phyloP scores from a whole-genome alignment of 2,329 filamentous ascomycete genomes.

The Saccharata proteae region DNA sequence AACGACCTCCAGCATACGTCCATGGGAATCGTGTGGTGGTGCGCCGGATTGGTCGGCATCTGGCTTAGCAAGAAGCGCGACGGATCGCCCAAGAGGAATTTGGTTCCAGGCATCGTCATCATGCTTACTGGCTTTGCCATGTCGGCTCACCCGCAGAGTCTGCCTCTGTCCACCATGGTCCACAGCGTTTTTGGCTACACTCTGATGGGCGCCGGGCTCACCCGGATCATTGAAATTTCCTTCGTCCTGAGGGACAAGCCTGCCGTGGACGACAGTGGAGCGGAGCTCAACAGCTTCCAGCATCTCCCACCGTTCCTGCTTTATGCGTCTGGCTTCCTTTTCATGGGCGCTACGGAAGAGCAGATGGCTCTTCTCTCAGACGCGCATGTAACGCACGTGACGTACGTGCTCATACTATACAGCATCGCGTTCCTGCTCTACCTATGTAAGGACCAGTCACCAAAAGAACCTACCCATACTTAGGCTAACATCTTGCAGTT shows the following conservation, averaged over 20 bases:
- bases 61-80: slow-evolving; percentile 82
- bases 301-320: slow-evolving; percentile 63
- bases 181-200: slow-evolving; percentile 90
- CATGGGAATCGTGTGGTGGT: slow-evolving; percentile 99
- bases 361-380: slow-evolving; percentile 71
- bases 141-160: slow-evolving; percentile 76
- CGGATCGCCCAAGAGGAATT: slow-evolving; percentile 79
- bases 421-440: slow-evolving; percentile 84
- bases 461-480: neutral
- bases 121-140: slow-evolving; percentile 91
- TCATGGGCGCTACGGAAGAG: slow-evolving; percentile 96
- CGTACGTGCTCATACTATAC: slow-evolving; percentile 85
- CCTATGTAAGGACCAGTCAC: slow-evolving; percentile 48
- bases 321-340: slow-evolving; percentile 85
- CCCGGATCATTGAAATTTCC: slow-evolving; percentile 79
- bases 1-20: slow-evolving; percentile 96
- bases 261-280: slow-evolving; percentile 53
- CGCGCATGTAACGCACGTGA: slow-evolving; percentile 72
- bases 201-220: slow-evolving; percentile 76
- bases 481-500: slow-evolving; percentile 33
- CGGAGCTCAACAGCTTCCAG: slow-evolving; percentile 60
- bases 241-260: slow-evolving; percentile 70
- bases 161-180: slow-evolving; percentile 75
- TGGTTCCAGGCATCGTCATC: slow-evolving; percentile 85
- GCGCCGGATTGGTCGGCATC: slow-evolving; percentile 76